Base-by-base conservation (phyloP, 2,329 filamentous ascomycete species). In the Nigrospora sphaerica region DNA sequence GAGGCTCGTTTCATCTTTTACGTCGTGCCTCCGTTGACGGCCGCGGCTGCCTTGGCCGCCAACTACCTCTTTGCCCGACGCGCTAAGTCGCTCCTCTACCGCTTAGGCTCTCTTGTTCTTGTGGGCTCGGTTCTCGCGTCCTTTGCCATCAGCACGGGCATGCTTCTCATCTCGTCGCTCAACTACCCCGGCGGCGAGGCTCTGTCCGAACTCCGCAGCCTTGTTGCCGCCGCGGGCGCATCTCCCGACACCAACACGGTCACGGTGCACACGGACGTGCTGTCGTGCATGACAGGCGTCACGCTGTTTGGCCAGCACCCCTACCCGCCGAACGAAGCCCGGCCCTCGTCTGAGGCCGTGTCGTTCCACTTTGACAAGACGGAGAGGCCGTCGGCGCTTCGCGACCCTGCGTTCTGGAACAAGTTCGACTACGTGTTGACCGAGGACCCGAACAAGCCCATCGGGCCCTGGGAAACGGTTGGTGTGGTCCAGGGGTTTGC, bases 1-100 rank as follows among this genome's bases (percentile, higher is more conserved):
- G 93, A 98, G 69, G 86, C 90, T 63, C 86, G 93, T 16, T 98
- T 98, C 72, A 84, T 98, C 55, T 82, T 97, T 57, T 97, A 97
- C 67, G 76, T 81, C 44, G 75, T 95, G 19, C 93, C 93, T 0
- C 75, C 85, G 0, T 70, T 97, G 31, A 95, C 91, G 0, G 85
- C 85, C 12, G 78, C 84, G 3, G 85, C 89, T 1, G 83, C 88
- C 3, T 74, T 88, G 5, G 84, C 83, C 17, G 88, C 89, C 13
- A 78, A 81, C 46, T 84, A 81, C 64, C 69, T 95, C 52, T 86
- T 80, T 68, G 74, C 71, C 1, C 82, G 85, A 36, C 72, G 78
- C n/a, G 59, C 70, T 6, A 91, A 89, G 61, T 79, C 77, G 1
- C 14, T 71, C 3, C 28, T 78, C 32, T 83, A 83, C 58, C 61